Evolutionary conservation across 2,329 filamentous ascomycete genomes (phyloP).

Genomic region (Aspergillus glaucus): DNA sequence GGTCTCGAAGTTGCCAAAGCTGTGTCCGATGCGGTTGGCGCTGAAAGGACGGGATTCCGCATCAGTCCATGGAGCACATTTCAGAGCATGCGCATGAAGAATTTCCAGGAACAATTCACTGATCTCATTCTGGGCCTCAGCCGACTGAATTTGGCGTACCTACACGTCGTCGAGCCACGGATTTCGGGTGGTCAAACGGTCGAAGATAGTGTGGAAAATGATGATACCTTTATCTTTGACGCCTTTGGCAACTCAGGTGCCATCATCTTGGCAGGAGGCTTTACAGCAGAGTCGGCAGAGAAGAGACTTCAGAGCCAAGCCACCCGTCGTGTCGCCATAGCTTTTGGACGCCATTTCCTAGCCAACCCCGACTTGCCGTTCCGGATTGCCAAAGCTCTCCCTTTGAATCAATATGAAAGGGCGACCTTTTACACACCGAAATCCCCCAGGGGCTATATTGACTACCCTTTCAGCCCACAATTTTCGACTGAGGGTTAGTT

Average conservation of each 20-base stretch:
- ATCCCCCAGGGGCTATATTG: constrained; percentile 27
- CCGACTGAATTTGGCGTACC: constrained; percentile 48
- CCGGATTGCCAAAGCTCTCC: constrained; percentile 26
- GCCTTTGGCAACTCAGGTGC: too few species aligned
- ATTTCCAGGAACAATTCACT: constrained; percentile 56
- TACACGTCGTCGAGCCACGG: too few species aligned
- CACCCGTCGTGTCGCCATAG: constrained; percentile 19
- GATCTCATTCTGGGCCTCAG: constrained; percentile 48
- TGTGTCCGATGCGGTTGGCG: constrained; percentile 35
- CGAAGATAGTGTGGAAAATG: too few species aligned
- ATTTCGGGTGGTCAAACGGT: too few species aligned
- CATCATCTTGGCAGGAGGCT: constrained; percentile 43
- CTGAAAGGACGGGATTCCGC: constrained; percentile 35
- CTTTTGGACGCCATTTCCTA: constrained; percentile 36
- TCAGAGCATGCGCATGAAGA: constrained; percentile 48
- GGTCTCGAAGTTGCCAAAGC: constrained; percentile 44
- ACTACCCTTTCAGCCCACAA: constrained; percentile 21
- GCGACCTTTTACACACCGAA: constrained; percentile 31
- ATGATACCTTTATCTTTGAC: constrained; percentile 20
- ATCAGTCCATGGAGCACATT: constrained; percentile 33
- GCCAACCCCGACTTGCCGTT: constrained; percentile 38
- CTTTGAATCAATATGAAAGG: constrained; percentile 31
- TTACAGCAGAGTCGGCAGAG: constrained; percentile 28
- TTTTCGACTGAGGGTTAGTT: too few species aligned
- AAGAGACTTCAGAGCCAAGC: constrained; percentile 13